Base-by-base conservation (phyloP, 768 basidiomycete genomes). In the Suillus discolor region DNA sequence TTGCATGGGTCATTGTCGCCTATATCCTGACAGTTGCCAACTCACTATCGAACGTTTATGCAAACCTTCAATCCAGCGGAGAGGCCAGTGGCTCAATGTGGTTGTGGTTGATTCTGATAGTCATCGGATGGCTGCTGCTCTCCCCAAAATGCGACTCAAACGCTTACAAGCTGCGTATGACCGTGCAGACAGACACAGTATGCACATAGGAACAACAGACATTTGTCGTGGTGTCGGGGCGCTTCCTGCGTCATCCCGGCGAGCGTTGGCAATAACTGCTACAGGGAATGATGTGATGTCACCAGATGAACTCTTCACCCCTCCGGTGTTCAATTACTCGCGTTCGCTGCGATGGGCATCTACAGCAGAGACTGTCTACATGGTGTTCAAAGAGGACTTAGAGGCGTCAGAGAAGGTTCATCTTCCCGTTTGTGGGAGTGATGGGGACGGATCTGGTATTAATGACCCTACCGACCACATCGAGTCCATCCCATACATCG, bases 81-180 rank as follows among this genome's bases (percentile, higher is more conserved):
- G 55, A 61, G 18, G 62, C 31, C 9, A 57, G 41, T 9, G 79
- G 76, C 2, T 74, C 76, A 9, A 57, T 78, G 12, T 81, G 78
- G 78, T 51, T 80, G 6, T 81, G 79, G 78, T 73, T 81, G 36
- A 59, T 81, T 13, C 73, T 78, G 0, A 61, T 80, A 13, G 73
- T 78, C 25, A 65, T 75, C n/a, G 75, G 78, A 6, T 80, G 79
- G 75, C 66, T 79, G 0, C 76, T 77, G 45, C 62, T 79, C 5
- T 77, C 78, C 1, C 78, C 78, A 0, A 74, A 80, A 62, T 77
- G 75, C 65, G 75, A 79, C 63, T 69, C 2, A 61, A 62, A 8
- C 71, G 75, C 67, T 79, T n/a, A 49, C 60, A 47, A 64, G 62
- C 25, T 75, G 79, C 7, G 49, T 79, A 1, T 59, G 67, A 6